phyloP scores from a whole-genome alignment of 129 eudicot genomes.

The Artemisia tridentata region DNA sequence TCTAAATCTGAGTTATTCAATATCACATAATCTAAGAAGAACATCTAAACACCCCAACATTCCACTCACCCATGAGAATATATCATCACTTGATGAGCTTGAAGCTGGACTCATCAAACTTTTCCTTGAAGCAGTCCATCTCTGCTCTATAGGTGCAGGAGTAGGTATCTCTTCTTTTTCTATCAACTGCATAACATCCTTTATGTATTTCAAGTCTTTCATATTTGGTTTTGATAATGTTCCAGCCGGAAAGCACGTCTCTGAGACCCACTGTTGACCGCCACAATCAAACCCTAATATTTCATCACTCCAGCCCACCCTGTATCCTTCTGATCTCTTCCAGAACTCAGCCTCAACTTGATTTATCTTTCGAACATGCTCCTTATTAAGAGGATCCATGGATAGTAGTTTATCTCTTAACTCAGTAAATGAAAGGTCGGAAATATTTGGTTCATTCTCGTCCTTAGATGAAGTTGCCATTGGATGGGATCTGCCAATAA shows the following conservation, averaged over 20 bases:
- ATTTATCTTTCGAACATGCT: slow-evolving; percentile 71
- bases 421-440: slow-evolving; percentile 78
- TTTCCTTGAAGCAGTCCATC: slow-evolving; percentile 86
- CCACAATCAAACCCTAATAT: slow-evolving; percentile 98
- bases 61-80: slow-evolving; percentile 52
- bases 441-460: slow-evolving; percentile 54
- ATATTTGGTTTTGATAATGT: slow-evolving; percentile 78
- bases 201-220: slow-evolving; percentile 82
- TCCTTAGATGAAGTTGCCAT: slow-evolving; percentile 31
- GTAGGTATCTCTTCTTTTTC: slow-evolving; percentile 87
- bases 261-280: slow-evolving; percentile 99
- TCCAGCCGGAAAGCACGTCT: slow-evolving; percentile 93
- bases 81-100: slow-evolving; percentile 72
- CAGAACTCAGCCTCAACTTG: slow-evolving; percentile 95
- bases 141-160: slow-evolving; percentile 96
- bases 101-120: slow-evolving; percentile 96
- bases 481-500: slow-evolving; percentile 48
- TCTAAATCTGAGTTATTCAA: slow-evolving; percentile 1
- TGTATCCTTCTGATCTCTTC: slow-evolving; percentile 88
- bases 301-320: slow-evolving; percentile 98
- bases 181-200: slow-evolving; percentile 65
- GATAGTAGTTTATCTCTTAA: slow-evolving; percentile 83
- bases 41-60: neutral
- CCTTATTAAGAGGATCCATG: slow-evolving; percentile 78
- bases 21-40: neutral